Evolutionary conservation across 208 protist genomes (phyloP).

Genomic region (Trypanosoma vivax): DNA sequence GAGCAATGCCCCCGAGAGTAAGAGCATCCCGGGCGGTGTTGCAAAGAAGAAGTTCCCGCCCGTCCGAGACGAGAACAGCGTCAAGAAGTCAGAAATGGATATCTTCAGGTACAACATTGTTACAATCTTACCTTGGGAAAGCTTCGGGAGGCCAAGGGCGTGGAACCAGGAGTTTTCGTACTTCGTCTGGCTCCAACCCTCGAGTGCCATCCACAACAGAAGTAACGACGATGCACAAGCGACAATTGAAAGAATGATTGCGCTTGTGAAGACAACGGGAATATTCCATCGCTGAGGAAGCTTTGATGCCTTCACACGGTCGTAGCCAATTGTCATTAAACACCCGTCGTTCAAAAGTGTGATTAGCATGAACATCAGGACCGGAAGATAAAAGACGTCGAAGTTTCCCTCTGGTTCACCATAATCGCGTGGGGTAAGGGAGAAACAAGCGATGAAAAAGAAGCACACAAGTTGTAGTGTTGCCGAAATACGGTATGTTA

Average conservation of each 20-base stretch:
- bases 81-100: conserved; percentile 86
- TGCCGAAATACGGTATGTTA: conserved; percentile 75
- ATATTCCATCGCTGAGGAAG: conserved; percentile 49
- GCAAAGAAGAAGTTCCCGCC: conserved; percentile 65
- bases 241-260: conserved; percentile 26
- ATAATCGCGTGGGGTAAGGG: conserved; percentile 63
- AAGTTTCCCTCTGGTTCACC: conserved; percentile 50
- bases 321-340: conserved; percentile 45
- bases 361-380: conserved; percentile 90
- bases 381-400: conserved; percentile 81
- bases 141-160: conserved; percentile 47
- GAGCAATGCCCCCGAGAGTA: conserved; percentile 54
- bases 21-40: conserved; percentile 45
- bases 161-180: conserved; percentile 57
- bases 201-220: conserved; percentile 37
- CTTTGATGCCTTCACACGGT: conserved; percentile 19
- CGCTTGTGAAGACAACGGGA: conserved; percentile 23
- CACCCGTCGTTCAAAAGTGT: conserved; percentile 69
- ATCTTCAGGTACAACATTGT: conserved; percentile 87
- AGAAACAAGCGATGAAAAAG: conserved; percentile 81
- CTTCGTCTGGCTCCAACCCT: conserved; percentile 31
- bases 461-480: conserved; percentile 79
- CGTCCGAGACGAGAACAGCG: conserved; percentile 86
- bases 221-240: conserved; percentile 48
- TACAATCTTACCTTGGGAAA: conserved; percentile 70